Evolutionary conservation across 805 yeast species (phyloP), one percentile per base, ranked within the genome.

Genomic region (Phaffomyces opuntiae): DNA sequence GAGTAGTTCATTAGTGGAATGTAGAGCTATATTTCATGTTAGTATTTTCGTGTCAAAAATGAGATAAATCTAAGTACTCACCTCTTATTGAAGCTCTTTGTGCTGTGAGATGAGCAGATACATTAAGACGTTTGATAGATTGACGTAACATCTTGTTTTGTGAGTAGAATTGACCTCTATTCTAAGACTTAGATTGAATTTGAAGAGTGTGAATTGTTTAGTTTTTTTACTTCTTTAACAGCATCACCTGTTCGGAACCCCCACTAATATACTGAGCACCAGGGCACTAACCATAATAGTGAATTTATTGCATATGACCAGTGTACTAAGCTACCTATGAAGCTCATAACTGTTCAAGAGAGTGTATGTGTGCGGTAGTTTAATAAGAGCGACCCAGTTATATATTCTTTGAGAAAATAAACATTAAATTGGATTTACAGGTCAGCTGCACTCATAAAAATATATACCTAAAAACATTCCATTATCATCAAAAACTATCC

Each of bases 21-120:
- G 66, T 43, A 68, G 43, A 17, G 46, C 57, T 50, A 27, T 35
- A 9, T n/a, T 7, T 33, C 6, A 3, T n/a, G 44, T 42, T 42
- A 42, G 38, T 46, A 41, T 41, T 16, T 7, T 14, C 6, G 14
- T 31, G 14, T 32, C n/a, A 42, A 25, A 35, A 14, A 7, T 26
- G 7, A 14, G 16, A 17, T 31, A 16, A 4, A n/a, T 9, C 17
- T 9, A 24, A 21, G 19, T 5, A 46, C 52, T 39, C 35, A 49
- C 52, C 36, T 44, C 47, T 49, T 9, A 31, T 26, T 13, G 40
- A 17, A 24, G 37, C 35, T 25, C 29, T 21, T 14, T 29, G 38
- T 19, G 25, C 40, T 29, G 38, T 34, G 26, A 35, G 17, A 9
- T 42, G 42, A 4, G 44, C 39, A 13, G 36, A 14, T 14, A 37